phyloP scores from a whole-genome alignment of 1,284 basidiomycete species.

The Hypsizygus ulmarius region DNA sequence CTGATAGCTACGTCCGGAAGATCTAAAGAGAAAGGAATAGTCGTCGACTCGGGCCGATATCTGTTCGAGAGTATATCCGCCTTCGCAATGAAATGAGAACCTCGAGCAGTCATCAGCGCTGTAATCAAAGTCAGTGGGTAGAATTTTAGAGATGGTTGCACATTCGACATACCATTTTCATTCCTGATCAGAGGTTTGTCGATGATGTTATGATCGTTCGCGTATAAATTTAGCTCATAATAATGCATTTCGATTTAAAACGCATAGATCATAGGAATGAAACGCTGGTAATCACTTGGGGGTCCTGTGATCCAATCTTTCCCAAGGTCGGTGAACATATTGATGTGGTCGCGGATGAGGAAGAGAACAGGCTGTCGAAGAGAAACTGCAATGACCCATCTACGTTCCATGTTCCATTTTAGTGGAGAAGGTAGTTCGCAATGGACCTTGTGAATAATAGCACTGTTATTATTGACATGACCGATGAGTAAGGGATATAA shows the following conservation, averaged over 20 bases:
- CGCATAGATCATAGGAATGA: slow-evolving; percentile 78
- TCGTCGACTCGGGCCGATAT: slow-evolving; percentile 72
- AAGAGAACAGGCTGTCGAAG: slow-evolving; percentile 73
- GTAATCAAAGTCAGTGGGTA: slow-evolving; percentile 10
- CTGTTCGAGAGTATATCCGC: slow-evolving; percentile 66
- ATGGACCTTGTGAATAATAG: slow-evolving; percentile 44
- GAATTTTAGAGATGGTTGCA: neutral
- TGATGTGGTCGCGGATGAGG: slow-evolving; percentile 87
- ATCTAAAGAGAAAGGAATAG: slow-evolving; percentile 65
- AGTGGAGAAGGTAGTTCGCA: slow-evolving; percentile 65
- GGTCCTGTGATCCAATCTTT: slow-evolving; percentile 88
- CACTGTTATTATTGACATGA: neutral
- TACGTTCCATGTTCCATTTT: slow-evolving; percentile 67
- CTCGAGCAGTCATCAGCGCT: slow-evolving; percentile 76
- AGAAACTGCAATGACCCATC: slow-evolving; percentile 73
- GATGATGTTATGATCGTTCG: slow-evolving; percentile 95
- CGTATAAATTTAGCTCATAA: slow-evolving; percentile 78
- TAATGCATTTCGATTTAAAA: slow-evolving; percentile 71
- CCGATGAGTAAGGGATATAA: slow-evolving; percentile 8
- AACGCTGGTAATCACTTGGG: slow-evolving; percentile 74
- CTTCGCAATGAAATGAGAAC: slow-evolving; percentile 50
- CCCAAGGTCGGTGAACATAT: slow-evolving; percentile 85
- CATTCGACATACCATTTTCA: slow-evolving; percentile 64
- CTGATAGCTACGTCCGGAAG: slow-evolving; percentile 55
- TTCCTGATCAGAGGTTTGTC: slow-evolving; percentile 78